Base-by-base conservation (phyloP, 306 rosid species). In the Medicago ruthenica region DNA sequence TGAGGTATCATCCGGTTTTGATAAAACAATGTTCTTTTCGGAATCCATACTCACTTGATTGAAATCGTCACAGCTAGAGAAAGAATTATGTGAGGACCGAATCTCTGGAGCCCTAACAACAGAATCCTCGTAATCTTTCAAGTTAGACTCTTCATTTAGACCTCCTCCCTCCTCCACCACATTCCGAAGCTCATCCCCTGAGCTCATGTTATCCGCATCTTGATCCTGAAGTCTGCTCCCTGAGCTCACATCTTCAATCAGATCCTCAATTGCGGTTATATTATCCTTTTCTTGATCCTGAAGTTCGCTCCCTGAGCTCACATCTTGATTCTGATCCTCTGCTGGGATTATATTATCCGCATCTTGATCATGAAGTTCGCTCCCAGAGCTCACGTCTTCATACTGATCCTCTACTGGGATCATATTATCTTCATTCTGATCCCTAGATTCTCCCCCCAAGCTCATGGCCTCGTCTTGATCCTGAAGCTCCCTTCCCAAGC, bases 171-270 rank as follows among this genome's bases (percentile, higher is more conserved):
- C 80, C 63, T 81, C 91, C 45, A 24, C 37, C 70, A 67, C 84
- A 77, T 77, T 87, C 57, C 71, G 88, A 67, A 69, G 79, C 84
- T 74, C 20, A 13, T 80, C 71, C 74, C 64, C 87, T 17, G 82
- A 85, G 79, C 77, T 87, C 75, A 74, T 70, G 50, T 73, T 67
- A 60, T 88, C 83, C 85, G 79, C 85, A 60, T 81, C 85, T 82
- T 86, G 83, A 39, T 59, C 66, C 63, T 77, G 85, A 67, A 61
- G 79, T 78, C 72, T 9, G 5, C 85, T 63, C 67, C 76, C 85
- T 44, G 84, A 83, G 73, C 63, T 86, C 71, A 73, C 61, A 54
- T 75, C 78, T 51, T 73, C 79, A 18, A 70, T 68, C 78, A 64
- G 85, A 76, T 74, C 89, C 64, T 77, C 84, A 61, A 50, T 83